Evolutionary conservation across 345 rosid genomes (phyloP), one percentile per base, ranked within the genome.

Genomic region (Aquilaria sinensis): DNA sequence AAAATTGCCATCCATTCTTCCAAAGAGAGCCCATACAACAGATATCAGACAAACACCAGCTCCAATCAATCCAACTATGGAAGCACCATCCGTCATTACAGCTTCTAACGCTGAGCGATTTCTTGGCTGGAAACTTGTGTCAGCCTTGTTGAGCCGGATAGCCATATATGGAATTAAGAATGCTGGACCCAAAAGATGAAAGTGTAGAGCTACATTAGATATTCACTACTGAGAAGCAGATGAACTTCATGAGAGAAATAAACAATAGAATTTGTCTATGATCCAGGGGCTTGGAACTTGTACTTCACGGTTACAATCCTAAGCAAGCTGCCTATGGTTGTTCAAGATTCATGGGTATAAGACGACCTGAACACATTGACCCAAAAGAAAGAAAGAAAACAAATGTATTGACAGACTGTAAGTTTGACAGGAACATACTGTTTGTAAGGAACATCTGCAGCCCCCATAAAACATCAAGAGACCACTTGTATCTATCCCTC

Each of bases 111-210:
- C 86, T 57, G 97, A 86, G 55, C 67, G 82, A 67, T 77, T 65
- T 65, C 72, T 70, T 13, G 80, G 80, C 62, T 63, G 63, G 43
- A 29, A 13, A 11, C 65, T 66, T 23, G 70, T 62, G 54, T 83
- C 85, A 62, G 79, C 73, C 56, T 81, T 78, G 43, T 78, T 83
- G 69, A 93, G 74, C 46, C 96, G 81, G 72, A 93, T 78, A 30
- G 97, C 97, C 98, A 93, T 86, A 72, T 93, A 93, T 6, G 98
- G 98, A 67, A 90, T 85, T 47, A 93, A 75, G 80, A 90, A 93
- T 45, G 95, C 96, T 88, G 87, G 45, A 59, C 65, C 46, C 58
- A 62, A 13, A 5, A 37, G 23, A 72, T 31, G 23, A 31, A 61
- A 37, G 7, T 15, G 45, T 31, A 46, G 66, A 64, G n/a, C 11